Base-by-base conservation (phyloP, 164 flowering plant species). In the Kalanchoe fedtschenkoi region DNA sequence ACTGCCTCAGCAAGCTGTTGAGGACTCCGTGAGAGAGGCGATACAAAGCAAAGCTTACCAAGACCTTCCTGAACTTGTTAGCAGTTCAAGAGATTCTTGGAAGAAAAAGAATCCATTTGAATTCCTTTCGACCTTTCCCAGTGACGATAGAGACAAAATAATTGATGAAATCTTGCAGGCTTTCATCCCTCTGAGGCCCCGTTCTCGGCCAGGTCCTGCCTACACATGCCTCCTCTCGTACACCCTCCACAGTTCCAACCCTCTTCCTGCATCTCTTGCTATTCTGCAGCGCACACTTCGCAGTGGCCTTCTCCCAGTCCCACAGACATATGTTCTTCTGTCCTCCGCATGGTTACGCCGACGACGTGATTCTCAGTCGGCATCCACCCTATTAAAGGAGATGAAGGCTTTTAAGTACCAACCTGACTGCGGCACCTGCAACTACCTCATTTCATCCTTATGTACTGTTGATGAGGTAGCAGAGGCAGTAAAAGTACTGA, bases 81-180 rank as follows among this genome's bases (percentile, higher is more conserved):
- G 5, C 28, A 60, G 74, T 28, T 54, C 63, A 2, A 54, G 67
- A 66, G 63, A 74, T 30, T 38, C 69, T 54, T 58, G 38, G 65
- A 71, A 64, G 21, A 69, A 69, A 43, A 71, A 75, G 2, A 70
- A n/a, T n/a, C 74, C 79, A 2, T 88, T 91, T 62, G 76, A 78
- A 14, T 84, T 88, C 65, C 88, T 90, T 15, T 78, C 89, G 0
- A 60, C 64, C n/a, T 77, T 70, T 61, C n/a, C 82, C n/a, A 58
- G 53, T 29, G 43, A 70, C 21, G 61, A 6, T 10, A 72, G 76
- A 69, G 77, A 70, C 61, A 72, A 70, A 66, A 57, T 79, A n/a
- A 53, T 88, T 43, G 91, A 85, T 68, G 77, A 80, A 68, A 86
- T 91, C 26, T 69, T 91, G 14, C 89, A 85, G 37, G 77, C 88